phyloP scores from a whole-genome alignment of 2,329 filamentous ascomycete species.

The Pseudogymnoascus sp. region DNA sequence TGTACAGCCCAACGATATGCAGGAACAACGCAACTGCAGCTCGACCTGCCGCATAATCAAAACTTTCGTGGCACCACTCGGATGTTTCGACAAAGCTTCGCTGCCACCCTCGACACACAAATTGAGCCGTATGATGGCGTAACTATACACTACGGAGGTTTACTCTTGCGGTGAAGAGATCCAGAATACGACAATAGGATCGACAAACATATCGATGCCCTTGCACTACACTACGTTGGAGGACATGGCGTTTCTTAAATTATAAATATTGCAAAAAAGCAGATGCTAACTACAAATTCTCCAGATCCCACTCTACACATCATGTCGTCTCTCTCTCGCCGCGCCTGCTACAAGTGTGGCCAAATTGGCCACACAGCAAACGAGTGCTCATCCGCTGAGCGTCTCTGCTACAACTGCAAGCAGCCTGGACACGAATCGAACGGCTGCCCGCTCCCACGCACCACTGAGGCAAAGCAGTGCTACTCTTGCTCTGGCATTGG shows the following conservation, averaged over 20 bases:
- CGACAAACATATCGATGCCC: not conserved
- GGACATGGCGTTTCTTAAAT: not conserved
- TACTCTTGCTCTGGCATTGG: conserved; percentile 99
- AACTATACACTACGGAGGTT: not conserved
- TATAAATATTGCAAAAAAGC: not conserved
- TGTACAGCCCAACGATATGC: conserved; percentile 3
- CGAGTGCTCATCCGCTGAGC: conserved; percentile 95
- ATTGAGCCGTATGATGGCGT: not conserved
- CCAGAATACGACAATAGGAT: not conserved
- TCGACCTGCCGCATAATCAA: conserved; percentile 4
- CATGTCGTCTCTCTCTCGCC: conserved; percentile 76
- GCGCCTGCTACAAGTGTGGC: conserved; percentile 66
- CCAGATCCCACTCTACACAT: conserved; percentile 7
- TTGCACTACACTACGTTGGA: not conserved
- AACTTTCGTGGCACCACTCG: conserved; percentile 9
- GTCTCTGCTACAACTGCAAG: conserved; percentile 99
- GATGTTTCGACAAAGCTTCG: not conserved
- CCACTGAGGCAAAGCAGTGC: conserved; percentile 98
- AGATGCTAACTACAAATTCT: conserved; percentile 2
- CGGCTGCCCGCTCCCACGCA: conserved; percentile 91
- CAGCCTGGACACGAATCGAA: conserved; percentile 85
- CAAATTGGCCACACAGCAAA: conserved; percentile 77
- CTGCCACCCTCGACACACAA: not conserved
- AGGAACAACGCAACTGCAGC: conserved; percentile 10
- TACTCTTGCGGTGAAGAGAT: not conserved